Evolutionary conservation across 345 rosid species (phyloP), one percentile per base, ranked within the genome.

Genomic region (Melastoma malabathricum): DNA sequence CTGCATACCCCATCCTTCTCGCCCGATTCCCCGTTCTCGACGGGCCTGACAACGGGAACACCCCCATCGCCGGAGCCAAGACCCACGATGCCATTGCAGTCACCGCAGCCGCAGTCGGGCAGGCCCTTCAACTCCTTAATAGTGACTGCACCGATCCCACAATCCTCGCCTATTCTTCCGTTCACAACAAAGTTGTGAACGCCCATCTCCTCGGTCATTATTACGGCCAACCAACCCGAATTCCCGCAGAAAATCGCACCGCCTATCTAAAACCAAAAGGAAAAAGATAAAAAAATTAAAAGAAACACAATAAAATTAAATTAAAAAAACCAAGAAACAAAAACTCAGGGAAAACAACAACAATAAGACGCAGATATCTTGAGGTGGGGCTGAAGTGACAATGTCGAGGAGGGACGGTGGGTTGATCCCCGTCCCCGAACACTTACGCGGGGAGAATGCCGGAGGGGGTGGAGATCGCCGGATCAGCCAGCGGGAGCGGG

Each of bases 171-270:
- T 19, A 65, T 43, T 52, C 67, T 72, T 29, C 50, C 65, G 59
- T 63, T 66, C 53, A 29, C 9, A 46, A 15, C 41, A 34, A 34
- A 14, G 4, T 54, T 75, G 56, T 55, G 65, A 44, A 64, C 72
- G 55, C 67, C 74, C 19, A 63, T 71, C 66, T 76, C 89, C 60
- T 64, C 74, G 63, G 75, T 62, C 89, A 82, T 82, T 62, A 54
- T 64, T 43, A 10, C 57, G 47, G 12, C 12, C 41, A 34, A 34
- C 41, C 13, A 14, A 18, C 15, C 51, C 46, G 23, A 34, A 34
- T 12, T 34, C 12, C 41, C 41, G 12, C 12, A 34, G 12, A 34
- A 34, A 43, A 58, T 44, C 63, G 53, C 20, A 29, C 52, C 27
- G 44, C 23, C 43, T 20, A 55, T 23, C 16, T 2, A 54, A 5